Conservation (phyloP, 2,329 filamentous ascomycete genomes). For the Talaromyces islandicus region DNA sequence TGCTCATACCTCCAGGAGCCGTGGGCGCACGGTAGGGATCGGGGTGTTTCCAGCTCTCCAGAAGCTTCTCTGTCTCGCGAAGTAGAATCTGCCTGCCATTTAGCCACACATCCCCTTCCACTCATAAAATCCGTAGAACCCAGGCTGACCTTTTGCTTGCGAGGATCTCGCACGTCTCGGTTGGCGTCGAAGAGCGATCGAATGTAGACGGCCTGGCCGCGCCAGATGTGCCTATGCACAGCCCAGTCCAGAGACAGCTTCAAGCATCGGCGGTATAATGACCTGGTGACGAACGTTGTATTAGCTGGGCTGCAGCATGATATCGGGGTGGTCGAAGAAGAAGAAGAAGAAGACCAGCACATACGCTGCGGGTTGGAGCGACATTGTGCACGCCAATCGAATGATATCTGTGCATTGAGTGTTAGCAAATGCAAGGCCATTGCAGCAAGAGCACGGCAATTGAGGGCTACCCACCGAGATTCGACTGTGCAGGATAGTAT, state of each 20-base stretch:
- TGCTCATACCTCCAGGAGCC: conserved; percentile 75
- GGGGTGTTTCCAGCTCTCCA: conserved; percentile 95
- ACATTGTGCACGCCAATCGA: conserved; percentile 4
- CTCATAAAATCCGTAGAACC: neutral
- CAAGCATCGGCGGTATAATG: conserved; percentile 83
- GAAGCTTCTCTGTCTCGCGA: conserved; percentile 77
- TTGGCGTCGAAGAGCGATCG: conserved; percentile 93
- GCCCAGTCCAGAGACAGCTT: conserved; percentile 95
- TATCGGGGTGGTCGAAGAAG: neutral
- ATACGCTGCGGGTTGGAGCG: conserved; percentile 12
- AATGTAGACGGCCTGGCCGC: conserved; percentile 93
- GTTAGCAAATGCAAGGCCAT: neutral
- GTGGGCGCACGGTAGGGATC: conserved; percentile 87
- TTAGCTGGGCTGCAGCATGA: neutral
- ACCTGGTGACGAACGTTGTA: conserved; percentile 34
- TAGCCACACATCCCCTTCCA: neutral
- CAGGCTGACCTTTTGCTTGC: conserved; percentile 72
- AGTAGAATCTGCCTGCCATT: conserved; percentile 61
- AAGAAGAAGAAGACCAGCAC: neutral
- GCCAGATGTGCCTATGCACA: conserved; percentile 87
- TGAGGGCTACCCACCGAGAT: neutral
- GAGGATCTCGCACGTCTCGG: conserved; percentile 72
- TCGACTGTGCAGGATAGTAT: neutral
- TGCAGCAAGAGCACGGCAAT: neutral
- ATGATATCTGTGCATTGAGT: neutral